Evolutionary conservation across 768 basidiomycete species (phyloP).

Genomic region (Gautieria morchelliformis): DNA sequence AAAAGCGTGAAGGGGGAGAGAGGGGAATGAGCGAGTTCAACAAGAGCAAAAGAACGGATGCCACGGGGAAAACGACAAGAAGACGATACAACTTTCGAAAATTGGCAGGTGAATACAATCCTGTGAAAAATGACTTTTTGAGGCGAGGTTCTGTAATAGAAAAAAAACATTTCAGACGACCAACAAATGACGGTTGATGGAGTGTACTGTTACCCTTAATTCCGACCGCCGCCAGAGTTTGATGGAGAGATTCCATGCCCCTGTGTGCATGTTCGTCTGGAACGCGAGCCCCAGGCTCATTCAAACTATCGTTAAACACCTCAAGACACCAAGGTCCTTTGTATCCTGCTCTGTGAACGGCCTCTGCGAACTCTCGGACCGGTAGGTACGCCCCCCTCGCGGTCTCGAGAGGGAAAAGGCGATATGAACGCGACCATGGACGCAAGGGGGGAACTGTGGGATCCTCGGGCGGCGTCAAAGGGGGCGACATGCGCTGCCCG

Average conservation of each 20-base stretch:
- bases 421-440: slow-evolving; percentile 29
- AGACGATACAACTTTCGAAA: background rate
- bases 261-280: slow-evolving; percentile 19
- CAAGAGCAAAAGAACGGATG: background rate
- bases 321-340: slow-evolving; percentile 29
- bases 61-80: background rate
- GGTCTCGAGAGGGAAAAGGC: slow-evolving; percentile 30
- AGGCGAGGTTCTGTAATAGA: background rate
- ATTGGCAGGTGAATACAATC: background rate
- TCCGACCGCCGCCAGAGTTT: slow-evolving; percentile 14
- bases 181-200: too few relatives aligned
- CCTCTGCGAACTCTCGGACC: slow-evolving; percentile 23
- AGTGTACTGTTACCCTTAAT: background rate
- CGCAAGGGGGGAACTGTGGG: slow-evolving; percentile 22
- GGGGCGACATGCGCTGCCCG: slow-evolving; percentile 17
- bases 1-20: background rate
- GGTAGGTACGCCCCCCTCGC: slow-evolving; percentile 24
- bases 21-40: background rate
- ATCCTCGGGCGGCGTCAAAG: slow-evolving; percentile 12
- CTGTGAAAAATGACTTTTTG: background rate
- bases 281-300: slow-evolving; percentile 15
- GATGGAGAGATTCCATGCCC: slow-evolving; percentile 17
- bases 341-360: slow-evolving; percentile 25
- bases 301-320: slow-evolving; percentile 28
- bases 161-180: background rate